Percentiles rank a stretch among this genome's conserved stretches.
phyloP scores from a whole-genome alignment of 441 rosid species.

The Cnidoscolus chayamansa region DNA sequence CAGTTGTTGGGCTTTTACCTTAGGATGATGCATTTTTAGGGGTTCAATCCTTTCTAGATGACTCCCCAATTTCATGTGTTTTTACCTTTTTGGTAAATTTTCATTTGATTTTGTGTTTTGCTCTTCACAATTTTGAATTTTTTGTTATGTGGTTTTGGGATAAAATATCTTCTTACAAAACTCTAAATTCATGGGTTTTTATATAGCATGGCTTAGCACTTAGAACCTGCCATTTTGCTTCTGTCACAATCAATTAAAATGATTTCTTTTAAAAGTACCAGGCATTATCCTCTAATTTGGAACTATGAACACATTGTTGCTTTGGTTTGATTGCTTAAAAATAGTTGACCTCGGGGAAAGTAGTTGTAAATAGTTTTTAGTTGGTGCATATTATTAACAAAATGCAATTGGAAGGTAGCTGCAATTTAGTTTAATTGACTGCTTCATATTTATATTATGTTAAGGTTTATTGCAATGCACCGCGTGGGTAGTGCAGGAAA shows the following conservation, averaged over 20 bases:
- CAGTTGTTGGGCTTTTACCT: not conserved
- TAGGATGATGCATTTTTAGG: not conserved
- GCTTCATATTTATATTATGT: constrained; percentile 2
- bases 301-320: not conserved
- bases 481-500: constrained; percentile 99
- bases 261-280: not conserved
- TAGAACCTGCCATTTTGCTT: not conserved
- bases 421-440: not conserved
- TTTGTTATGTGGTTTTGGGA: not conserved
- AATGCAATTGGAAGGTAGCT: not conserved
- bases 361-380: not conserved
- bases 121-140: not conserved
- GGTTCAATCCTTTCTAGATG: not conserved
- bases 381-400: not conserved
- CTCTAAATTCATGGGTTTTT: not conserved
- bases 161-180: not conserved
- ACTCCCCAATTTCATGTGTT: not conserved
- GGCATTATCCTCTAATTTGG: not conserved
- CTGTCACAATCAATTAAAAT: not conserved
- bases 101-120: not conserved
- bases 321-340: not conserved
- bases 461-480: constrained; percentile 67
- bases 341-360: not conserved
- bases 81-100: not conserved
- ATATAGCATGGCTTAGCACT: not conserved